A percentile compares a stretch with the other conserved stretches of the same genome.
Conservation (phyloP, 2,329 filamentous ascomycete genomes). For the Cladosporium sphaerospermum region DNA sequence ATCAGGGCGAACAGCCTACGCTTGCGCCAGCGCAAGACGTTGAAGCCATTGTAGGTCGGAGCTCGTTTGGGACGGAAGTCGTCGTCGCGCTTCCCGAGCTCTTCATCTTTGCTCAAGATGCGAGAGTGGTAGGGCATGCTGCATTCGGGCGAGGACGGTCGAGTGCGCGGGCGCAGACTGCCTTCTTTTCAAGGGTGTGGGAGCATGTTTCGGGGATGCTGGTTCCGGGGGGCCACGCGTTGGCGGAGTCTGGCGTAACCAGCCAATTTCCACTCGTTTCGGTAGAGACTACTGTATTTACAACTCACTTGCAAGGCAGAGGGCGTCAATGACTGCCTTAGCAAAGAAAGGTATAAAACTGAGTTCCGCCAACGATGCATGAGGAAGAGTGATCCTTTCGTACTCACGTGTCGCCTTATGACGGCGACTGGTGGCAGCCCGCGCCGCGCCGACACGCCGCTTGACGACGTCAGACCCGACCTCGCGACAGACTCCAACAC, state of each 20-base stretch:
- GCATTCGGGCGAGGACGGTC: not conserved
- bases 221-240: constrained; percentile 5
- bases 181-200: constrained; percentile 8
- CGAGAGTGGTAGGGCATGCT: constrained; percentile 14
- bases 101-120: constrained; percentile 45
- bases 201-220: constrained; percentile 7
- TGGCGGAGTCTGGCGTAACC: not conserved
- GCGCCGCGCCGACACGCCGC: too few relatives aligned
- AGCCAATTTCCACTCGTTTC: too few relatives aligned
- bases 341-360: too few relatives aligned
- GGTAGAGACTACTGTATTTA: too few relatives aligned
- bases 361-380: too few relatives aligned
- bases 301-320: too few relatives aligned
- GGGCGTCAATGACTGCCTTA: too few relatives aligned
- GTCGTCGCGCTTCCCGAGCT: constrained; percentile 61
- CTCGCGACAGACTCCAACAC: too few relatives aligned
- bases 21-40: constrained; percentile 37
- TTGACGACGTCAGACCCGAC: too few relatives aligned
- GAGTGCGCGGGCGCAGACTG: constrained; percentile 9
- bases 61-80: constrained; percentile 43
- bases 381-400: too few relatives aligned
- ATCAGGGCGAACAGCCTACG: constrained; percentile 41
- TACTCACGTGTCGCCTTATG: too few relatives aligned
- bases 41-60: constrained; percentile 21
- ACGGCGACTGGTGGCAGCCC: too few relatives aligned